Percentiles rank a stretch among this genome's conserved stretches.
These are phyloP conservation scores for Lithospermum erythrorhizon DNA, from an alignment of 257 asterid species.

Conservation along the genomic window DNA sequence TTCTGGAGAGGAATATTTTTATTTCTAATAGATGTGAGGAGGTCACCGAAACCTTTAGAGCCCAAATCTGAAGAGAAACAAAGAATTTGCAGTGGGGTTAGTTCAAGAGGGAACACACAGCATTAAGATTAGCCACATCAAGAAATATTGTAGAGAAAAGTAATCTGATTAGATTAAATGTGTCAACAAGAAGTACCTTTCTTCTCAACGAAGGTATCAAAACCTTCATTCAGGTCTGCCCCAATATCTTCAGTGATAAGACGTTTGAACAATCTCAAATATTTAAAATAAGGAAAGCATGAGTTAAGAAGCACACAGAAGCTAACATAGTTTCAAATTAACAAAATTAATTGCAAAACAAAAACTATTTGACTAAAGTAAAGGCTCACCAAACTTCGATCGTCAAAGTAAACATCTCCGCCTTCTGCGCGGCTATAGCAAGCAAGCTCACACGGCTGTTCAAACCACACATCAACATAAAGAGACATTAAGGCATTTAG, in stretches of 20 bases:
- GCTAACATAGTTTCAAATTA: background rate
- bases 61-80: constrained; percentile 62
- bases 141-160: background rate
- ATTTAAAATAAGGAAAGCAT: constrained; percentile 14
- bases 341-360: background rate
- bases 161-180: constrained; percentile 7
- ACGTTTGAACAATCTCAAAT: constrained; percentile 87
- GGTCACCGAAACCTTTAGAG: constrained; percentile 91
- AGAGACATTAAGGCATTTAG: constrained; percentile 15
- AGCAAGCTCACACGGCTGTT: constrained; percentile 94
- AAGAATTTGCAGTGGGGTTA: constrained; percentile 15
- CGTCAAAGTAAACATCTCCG: constrained; percentile 91
- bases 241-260: constrained; percentile 85
- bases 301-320: constrained; percentile 11
- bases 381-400: constrained; percentile 81
- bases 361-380: constrained; percentile 1
- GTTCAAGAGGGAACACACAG: constrained; percentile 8
- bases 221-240: constrained; percentile 82
- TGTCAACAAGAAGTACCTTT: constrained; percentile 44
- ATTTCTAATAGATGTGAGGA: constrained; percentile 72
- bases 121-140: background rate
- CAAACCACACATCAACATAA: constrained; percentile 18
- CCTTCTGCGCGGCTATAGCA: constrained; percentile 93
- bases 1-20: constrained; percentile 77
- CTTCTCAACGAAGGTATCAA: constrained; percentile 65